Conservation (phyloP, 306 rosid species). For the Sesbania bispinosa region DNA sequence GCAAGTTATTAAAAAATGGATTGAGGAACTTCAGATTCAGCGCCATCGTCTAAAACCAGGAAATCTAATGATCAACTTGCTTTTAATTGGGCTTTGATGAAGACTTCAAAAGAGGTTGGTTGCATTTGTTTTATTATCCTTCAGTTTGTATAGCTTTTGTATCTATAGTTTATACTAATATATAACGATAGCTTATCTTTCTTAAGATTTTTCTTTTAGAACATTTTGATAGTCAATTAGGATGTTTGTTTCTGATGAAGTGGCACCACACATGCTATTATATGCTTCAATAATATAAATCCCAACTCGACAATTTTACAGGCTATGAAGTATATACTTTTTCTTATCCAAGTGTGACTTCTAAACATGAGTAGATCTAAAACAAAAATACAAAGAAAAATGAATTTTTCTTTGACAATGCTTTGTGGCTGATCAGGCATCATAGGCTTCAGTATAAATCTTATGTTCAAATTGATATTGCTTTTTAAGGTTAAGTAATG, state of each 20-base stretch:
- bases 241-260: not conserved
- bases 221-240: too few relatives aligned
- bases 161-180: too few relatives aligned
- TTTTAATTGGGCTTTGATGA: conserved; percentile 80
- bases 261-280: not conserved
- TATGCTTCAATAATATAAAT: not conserved
- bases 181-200: not conserved
- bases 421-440: not conserved
- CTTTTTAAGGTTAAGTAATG: not conserved
- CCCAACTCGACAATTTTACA: not conserved
- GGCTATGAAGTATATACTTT: not conserved
- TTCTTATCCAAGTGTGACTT: too few relatives aligned
- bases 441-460: not conserved
- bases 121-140: not conserved
- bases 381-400: not conserved
- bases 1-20: conserved; percentile 75
- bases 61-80: conserved; percentile 86
- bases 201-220: not conserved
- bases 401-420: not conserved
- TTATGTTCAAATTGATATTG: not conserved
- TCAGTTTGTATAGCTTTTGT: not conserved
- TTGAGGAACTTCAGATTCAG: conserved; percentile 70
- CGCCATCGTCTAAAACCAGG: conserved; percentile 74
- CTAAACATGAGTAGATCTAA: too few relatives aligned
- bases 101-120: conserved; percentile 58